These are phyloP conservation scores for Dendrobium huoshanense DNA, from an alignment of 106 monocot species.

Conservation along the genomic window DNA sequence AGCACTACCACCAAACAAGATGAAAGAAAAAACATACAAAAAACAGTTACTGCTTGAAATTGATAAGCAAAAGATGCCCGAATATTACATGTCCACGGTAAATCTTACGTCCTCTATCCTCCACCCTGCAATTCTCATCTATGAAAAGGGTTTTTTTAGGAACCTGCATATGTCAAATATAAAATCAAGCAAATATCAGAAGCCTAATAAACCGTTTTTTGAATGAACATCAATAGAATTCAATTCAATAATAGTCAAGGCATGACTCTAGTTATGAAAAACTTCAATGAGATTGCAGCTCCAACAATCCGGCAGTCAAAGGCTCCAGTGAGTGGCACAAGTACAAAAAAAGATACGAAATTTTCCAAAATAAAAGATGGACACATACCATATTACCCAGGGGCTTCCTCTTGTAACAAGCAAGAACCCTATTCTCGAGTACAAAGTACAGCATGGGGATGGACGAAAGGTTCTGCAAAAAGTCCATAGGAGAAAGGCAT, in stretches of 20 bases:
- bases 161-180: conserved; percentile 27
- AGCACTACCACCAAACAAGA: neutral
- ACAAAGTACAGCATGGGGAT: conserved; percentile 90
- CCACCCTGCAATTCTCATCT: conserved; percentile 94
- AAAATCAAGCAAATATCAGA: conserved; percentile 4
- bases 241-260: neutral
- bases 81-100: conserved; percentile 81
- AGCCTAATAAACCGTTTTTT: neutral
- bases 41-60: neutral
- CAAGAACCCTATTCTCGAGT: conserved; percentile 63
- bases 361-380: neutral
- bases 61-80: neutral
- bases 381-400: conserved; percentile 52
- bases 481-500: too few relatives aligned
- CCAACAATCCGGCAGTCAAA: neutral
- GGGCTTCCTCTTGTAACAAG: conserved; percentile 89
- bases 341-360: neutral
- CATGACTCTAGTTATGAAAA: neutral
- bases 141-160: conserved; percentile 71
- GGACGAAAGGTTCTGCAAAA: conserved; percentile 28
- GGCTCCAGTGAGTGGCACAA: neutral
- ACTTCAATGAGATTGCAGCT: neutral
- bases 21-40: neutral
- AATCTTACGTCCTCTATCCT: conserved; percentile 84
- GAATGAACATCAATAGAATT: neutral